Conservation (phyloP, 2,329 filamentous ascomycete genomes). For the Helotiales sp. region DNA sequence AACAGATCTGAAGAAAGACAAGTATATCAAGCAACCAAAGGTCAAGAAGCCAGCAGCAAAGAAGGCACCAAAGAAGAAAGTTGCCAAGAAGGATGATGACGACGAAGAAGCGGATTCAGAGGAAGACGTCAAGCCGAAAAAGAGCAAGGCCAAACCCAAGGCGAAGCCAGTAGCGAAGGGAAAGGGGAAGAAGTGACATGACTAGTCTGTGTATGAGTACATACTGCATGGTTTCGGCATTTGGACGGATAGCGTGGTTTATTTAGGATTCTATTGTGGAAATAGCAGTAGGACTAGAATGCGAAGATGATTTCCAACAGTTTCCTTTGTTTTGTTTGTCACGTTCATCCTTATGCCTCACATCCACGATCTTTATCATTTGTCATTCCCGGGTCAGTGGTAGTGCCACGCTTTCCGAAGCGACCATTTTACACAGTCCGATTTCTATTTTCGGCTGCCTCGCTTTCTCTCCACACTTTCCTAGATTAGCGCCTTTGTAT, state of each 20-base stretch:
- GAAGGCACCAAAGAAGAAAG: constrained; percentile 47
- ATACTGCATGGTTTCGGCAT: neutral
- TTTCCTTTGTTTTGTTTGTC: neutral
- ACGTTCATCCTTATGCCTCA: neutral
- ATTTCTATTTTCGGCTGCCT: neutral
- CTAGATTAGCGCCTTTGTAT: neutral
- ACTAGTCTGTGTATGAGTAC: neutral
- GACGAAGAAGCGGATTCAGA: constrained; percentile 35
- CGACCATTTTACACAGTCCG: no score
- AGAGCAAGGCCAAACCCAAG: constrained; percentile 30
- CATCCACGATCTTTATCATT: neutral
- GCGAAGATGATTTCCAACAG: neutral
- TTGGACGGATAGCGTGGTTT: neutral
- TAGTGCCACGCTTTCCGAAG: neutral
- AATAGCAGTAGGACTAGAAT: constrained; percentile 1
- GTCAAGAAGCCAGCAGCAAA: constrained; percentile 62
- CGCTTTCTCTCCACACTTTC: neutral
- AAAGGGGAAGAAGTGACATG: constrained; percentile 37
- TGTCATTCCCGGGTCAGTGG: neutral
- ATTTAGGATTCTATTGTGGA: constrained; percentile 2
- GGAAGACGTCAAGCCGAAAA: constrained; percentile 39
- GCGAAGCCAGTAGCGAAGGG: constrained; percentile 34
- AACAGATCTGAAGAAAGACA: constrained; percentile 88
- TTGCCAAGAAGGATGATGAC: constrained; percentile 34
- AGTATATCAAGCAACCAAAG: constrained; percentile 93